Percentiles rank a stretch among this genome's conserved stretches.
Conservation (phyloP, 306 rosid species). For the Ochetophila trinervis region DNA sequence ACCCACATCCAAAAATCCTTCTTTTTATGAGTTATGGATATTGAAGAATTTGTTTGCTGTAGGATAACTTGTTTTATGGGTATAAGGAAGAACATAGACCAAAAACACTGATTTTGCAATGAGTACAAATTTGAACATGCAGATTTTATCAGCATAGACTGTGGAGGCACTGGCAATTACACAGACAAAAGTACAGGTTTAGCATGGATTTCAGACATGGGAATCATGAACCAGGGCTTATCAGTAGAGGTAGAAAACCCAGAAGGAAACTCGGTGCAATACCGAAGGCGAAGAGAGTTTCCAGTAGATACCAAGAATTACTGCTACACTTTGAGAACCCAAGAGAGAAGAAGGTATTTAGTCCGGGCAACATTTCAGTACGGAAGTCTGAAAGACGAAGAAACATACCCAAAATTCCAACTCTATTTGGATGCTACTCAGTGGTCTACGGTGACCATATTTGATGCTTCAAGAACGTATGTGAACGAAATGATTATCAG, state of each 20-base stretch:
- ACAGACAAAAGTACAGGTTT: constrained; percentile 66
- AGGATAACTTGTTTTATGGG: too few species aligned
- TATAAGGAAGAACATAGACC: too few species aligned
- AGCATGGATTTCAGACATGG: constrained; percentile 72
- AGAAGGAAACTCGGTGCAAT: constrained; percentile 53
- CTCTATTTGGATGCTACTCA: constrained; percentile 78
- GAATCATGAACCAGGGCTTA: constrained; percentile 49
- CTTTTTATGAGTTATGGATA: not conserved
- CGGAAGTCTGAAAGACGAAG: constrained; percentile 67
- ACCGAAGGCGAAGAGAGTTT: constrained; percentile 62
- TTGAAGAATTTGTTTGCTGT: not conserved
- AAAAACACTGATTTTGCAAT: not conserved
- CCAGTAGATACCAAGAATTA: constrained; percentile 70
- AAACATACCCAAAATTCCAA: constrained; percentile 88
- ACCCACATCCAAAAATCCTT: not conserved
- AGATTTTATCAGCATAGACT: constrained; percentile 86
- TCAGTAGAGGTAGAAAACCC: constrained; percentile 48
- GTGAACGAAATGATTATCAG: constrained; percentile 83
- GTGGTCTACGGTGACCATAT: constrained; percentile 83
- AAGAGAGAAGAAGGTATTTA: constrained; percentile 73
- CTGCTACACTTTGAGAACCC: constrained; percentile 64
- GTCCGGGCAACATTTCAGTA: constrained; percentile 84
- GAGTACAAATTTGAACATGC: constrained; percentile 21
- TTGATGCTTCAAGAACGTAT: constrained; percentile 67
- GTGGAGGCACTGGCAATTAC: constrained; percentile 72